A percentile compares a stretch with the other conserved stretches of the same genome.
Conservation (phyloP, 495 filamentous ascomycete genomes). For the Tuber microsphaerosporum region DNA sequence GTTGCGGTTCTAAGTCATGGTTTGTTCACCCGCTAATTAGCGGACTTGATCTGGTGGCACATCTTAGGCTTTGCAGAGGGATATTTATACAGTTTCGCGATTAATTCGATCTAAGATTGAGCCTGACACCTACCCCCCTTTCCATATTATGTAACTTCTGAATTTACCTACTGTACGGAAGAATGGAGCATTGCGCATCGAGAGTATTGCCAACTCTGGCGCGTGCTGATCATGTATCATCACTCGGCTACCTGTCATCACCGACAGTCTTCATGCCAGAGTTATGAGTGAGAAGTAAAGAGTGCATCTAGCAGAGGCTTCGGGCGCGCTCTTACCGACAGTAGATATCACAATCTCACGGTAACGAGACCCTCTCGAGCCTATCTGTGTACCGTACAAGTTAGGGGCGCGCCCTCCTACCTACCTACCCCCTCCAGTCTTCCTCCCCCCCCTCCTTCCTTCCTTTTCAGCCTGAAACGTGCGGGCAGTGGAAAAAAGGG, state of each 20-base stretch:
- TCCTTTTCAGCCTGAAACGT: too few species aligned
- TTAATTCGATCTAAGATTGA: not conserved
- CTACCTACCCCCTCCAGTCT: too few species aligned
- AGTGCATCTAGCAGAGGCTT: too few species aligned
- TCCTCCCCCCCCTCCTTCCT: too few species aligned
- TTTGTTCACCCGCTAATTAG: not conserved
- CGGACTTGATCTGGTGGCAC: not conserved
- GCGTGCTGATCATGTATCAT: not conserved
- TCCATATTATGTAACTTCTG: not conserved
- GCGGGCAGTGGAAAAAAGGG: too few species aligned
- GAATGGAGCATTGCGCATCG: not conserved
- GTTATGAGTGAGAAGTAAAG: too few species aligned
- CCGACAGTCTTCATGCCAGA: too few species aligned
- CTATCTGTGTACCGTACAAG: too few species aligned
- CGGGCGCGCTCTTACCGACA: too few species aligned
- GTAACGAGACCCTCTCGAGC: too few species aligned
- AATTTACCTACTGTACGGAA: not conserved
- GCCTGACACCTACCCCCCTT: not conserved
- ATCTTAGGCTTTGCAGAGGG: not conserved
- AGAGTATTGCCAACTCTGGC: not conserved
- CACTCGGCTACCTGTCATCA: not conserved
- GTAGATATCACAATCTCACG: too few species aligned
- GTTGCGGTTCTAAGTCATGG: not conserved
- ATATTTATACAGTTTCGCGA: not conserved
- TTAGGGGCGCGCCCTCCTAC: too few species aligned